Conservation (phyloP, 306 rosid species). For the Styphnolobium japonicum region DNA sequence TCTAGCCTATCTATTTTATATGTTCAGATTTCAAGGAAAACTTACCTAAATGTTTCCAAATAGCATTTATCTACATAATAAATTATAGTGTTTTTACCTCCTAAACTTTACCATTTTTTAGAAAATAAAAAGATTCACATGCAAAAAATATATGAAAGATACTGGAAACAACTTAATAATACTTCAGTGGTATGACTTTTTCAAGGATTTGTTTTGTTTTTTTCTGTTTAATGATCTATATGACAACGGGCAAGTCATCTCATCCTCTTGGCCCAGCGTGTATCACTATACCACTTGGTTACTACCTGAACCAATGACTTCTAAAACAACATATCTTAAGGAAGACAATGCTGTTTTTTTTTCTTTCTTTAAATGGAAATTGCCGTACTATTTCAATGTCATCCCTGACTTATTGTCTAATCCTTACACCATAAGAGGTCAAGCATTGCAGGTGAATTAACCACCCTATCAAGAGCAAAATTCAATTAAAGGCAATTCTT, state of each 20-base stretch:
- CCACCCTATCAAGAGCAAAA: background rate
- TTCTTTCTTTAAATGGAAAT: background rate
- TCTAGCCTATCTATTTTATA: background rate
- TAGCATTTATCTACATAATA: background rate
- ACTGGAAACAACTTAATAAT: background rate
- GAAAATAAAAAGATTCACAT: background rate
- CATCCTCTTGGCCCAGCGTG: background rate
- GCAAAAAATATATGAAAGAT: background rate
- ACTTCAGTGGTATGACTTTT: background rate
- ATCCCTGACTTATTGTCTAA: slow-evolving; percentile 10
- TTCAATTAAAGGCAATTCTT: background rate
- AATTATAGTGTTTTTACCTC: slow-evolving; percentile 7
- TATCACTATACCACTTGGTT: background rate
- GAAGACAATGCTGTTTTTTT: background rate
- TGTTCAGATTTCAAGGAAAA: background rate
- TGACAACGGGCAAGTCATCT: background rate
- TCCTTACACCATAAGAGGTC: background rate
- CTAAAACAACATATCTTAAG: background rate
- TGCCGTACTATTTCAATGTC: background rate
- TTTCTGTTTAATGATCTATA: background rate
- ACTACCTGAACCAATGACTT: background rate
- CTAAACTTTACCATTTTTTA: background rate
- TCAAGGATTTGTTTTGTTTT: background rate
- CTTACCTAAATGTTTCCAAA: slow-evolving; percentile 16
- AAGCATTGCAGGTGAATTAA: background rate